These are phyloP conservation scores for Arctium minus DNA, from an alignment of 129 eudicot genomes.

Conservation along the genomic window DNA sequence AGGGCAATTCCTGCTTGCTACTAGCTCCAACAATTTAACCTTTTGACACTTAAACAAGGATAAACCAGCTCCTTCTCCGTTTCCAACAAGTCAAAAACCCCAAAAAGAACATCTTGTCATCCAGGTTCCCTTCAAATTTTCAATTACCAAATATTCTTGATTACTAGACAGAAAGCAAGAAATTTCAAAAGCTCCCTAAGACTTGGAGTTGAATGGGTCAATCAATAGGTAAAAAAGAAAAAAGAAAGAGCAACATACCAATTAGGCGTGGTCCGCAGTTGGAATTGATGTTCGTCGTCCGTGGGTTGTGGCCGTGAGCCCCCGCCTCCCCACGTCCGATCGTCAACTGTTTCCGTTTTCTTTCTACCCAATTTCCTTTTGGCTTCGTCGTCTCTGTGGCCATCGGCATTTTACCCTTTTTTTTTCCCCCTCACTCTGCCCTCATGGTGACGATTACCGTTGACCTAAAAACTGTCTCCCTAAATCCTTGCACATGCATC, in stretches of 20 bases:
- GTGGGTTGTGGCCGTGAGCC: constrained; percentile 22
- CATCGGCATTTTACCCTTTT: constrained; percentile 2
- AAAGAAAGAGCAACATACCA: background rate
- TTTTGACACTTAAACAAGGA: background rate
- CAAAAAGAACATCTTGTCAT: background rate
- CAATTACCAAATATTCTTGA: background rate
- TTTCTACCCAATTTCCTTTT: constrained; percentile 10
- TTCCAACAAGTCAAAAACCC: constrained; percentile 2
- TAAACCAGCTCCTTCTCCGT: background rate
- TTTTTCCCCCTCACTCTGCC: background rate
- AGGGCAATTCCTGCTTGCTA: background rate
- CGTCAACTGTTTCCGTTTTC: background rate
- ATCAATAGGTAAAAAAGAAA: background rate
- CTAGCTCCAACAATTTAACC: background rate
- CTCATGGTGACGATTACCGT: constrained; percentile 1
- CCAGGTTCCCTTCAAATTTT: background rate
- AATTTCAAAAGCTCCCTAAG: background rate
- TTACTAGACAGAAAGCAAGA: background rate
- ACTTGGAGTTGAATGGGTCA: background rate
- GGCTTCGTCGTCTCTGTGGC: background rate
- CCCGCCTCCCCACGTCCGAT: constrained; percentile 28
- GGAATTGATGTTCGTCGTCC: constrained; percentile 18
- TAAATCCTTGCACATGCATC: background rate
- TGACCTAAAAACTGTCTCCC: background rate
- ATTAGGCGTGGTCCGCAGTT: constrained; percentile 4